Conservation (phyloP, 2,329 filamentous ascomycete species). For the Colletotrichum eremochloae region DNA sequence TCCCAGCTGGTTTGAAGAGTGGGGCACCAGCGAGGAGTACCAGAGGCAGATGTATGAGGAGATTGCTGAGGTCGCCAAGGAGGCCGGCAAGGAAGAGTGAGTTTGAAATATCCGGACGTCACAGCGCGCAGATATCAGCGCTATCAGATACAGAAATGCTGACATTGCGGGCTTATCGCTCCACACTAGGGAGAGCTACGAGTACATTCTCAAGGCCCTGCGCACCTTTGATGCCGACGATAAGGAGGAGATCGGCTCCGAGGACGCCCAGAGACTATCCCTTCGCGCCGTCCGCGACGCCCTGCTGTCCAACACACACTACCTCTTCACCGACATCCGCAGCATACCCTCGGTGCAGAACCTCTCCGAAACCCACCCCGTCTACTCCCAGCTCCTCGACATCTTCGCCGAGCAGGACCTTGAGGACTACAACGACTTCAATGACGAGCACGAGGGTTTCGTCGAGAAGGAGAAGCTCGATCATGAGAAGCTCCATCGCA, state of each 20-base stretch:
- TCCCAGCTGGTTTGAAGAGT: constrained; percentile 83
- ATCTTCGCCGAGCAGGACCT: constrained; percentile 95
- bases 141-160: constrained; percentile 7
- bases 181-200: constrained; percentile 68
- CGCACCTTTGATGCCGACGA: constrained; percentile 71
- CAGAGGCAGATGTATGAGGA: constrained; percentile 87
- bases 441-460: constrained; percentile 89
- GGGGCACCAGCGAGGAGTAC: constrained; percentile 86
- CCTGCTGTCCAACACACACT: constrained; percentile 67
- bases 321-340: constrained; percentile 84
- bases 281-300: constrained; percentile 69
- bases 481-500: constrained; percentile 82
- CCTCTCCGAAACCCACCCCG: constrained; percentile 84
- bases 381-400: constrained; percentile 92
- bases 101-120: constrained; percentile 50
- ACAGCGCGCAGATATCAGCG: background rate
- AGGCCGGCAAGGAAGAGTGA: constrained; percentile 82
- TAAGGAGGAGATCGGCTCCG: constrained; percentile 67
- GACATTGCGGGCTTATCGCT: constrained; percentile 7
- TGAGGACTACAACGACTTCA: constrained; percentile 96
- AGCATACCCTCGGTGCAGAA: constrained; percentile 87
- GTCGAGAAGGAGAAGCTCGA: constrained; percentile 82
- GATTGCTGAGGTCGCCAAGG: constrained; percentile 83
- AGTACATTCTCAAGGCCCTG: constrained; percentile 74
- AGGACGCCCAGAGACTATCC: constrained; percentile 72